These are phyloP conservation scores for Cladophialophora carrionii DNA, from an alignment of 2,329 filamentous ascomycete genomes.

Conservation along the genomic window DNA sequence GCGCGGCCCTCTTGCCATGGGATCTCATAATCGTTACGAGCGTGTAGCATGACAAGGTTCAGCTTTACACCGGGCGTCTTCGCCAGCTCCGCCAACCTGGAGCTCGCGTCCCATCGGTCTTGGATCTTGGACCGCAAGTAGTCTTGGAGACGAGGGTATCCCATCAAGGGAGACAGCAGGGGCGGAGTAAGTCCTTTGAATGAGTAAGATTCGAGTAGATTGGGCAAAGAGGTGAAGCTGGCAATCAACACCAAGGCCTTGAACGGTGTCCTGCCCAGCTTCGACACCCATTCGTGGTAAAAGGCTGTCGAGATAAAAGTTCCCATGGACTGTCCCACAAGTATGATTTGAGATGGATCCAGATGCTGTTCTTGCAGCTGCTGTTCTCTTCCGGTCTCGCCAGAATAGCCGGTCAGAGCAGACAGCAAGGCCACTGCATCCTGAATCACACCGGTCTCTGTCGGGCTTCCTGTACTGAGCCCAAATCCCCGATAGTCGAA, in stretches of 20 bases:
- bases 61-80: constrained; percentile 57
- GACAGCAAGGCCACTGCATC: constrained; percentile 75
- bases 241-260: constrained; percentile 79
- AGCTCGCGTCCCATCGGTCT: constrained; percentile 79
- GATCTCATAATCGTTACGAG: constrained; percentile 80
- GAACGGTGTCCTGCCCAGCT: constrained; percentile 63
- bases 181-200: constrained; percentile 75
- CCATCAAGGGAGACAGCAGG: constrained; percentile 72
- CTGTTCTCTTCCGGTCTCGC: constrained; percentile 43
- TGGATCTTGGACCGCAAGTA: constrained; percentile 66
- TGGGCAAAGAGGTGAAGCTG: constrained; percentile 74
- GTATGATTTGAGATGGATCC: constrained; percentile 70
- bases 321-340: constrained; percentile 85
- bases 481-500: constrained; percentile 74
- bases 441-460: constrained; percentile 76
- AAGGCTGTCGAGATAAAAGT: constrained; percentile 80
- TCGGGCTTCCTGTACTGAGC: constrained; percentile 69
- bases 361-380: constrained; percentile 51
- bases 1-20: constrained; percentile 60
- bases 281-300: constrained; percentile 55
- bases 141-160: constrained; percentile 66
- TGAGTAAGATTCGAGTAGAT: constrained; percentile 75
- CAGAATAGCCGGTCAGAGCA: constrained; percentile 54
- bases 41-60: constrained; percentile 75
- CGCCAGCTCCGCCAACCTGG: constrained; percentile 65